Evolutionary conservation across 768 basidiomycete species (phyloP).

Genomic region (Coprinopsis sp.): DNA sequence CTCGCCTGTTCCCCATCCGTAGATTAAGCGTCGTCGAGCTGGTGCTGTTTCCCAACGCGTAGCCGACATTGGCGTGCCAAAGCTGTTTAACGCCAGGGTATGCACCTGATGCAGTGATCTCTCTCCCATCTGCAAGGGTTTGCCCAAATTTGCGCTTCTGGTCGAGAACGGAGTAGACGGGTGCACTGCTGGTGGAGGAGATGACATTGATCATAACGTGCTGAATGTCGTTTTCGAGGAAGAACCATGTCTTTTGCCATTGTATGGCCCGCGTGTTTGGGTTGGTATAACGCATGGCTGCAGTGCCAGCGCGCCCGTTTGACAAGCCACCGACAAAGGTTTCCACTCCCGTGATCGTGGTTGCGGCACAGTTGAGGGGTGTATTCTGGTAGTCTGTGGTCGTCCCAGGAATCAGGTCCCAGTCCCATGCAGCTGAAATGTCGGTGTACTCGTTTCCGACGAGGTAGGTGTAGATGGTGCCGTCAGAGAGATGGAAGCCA

Average conservation of each 20-base stretch:
- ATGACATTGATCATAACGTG: constrained; percentile 57
- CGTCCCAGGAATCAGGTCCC: constrained; percentile 72
- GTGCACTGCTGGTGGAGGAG: constrained; percentile 37
- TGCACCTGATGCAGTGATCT: constrained; percentile 11
- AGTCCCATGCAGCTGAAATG: constrained; percentile 70
- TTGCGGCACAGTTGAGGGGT: constrained; percentile 41
- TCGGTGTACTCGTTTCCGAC: constrained; percentile 69
- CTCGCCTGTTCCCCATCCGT: constrained; percentile 44
- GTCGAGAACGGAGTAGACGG: constrained; percentile 64
- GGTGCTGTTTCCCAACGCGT: constrained; percentile 36
- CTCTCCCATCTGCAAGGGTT: constrained; percentile 38
- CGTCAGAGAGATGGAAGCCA: constrained; percentile 69
- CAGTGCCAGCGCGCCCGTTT: constrained; percentile 49
- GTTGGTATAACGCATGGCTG: constrained; percentile 65
- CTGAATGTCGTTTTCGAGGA: constrained; percentile 59
- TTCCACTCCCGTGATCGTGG: constrained; percentile 42
- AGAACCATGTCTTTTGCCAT: constrained; percentile 75
- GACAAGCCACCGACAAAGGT: constrained; percentile 65
- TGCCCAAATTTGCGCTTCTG: constrained; percentile 45
- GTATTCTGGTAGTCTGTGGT: constrained; percentile 63
- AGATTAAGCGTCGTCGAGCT: constrained; percentile 31
- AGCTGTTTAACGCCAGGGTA: constrained; percentile 30
- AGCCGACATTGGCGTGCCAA: constrained; percentile 68
- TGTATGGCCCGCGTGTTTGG: constrained; percentile 47
- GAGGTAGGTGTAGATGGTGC: constrained; percentile 58